These are phyloP conservation scores for Smittium culicis DNA, from an alignment of 371 early-diverging fungal species.

Conservation along the genomic window DNA sequence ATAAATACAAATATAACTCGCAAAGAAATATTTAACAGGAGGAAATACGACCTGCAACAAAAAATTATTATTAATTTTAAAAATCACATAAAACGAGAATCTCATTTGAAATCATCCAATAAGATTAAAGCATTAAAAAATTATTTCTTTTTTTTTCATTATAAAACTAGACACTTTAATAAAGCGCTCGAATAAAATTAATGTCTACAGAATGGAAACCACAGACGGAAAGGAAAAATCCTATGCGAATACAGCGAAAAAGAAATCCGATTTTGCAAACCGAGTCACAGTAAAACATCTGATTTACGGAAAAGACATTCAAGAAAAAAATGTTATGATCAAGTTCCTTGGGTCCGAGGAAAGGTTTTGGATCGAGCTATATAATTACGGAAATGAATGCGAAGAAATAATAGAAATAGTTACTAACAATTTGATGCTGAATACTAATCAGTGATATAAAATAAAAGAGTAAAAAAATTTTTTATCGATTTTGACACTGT, in stretches of 20 bases:
- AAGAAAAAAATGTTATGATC: not conserved
- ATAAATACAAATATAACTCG: too few relatives aligned
- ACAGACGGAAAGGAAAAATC: not conserved
- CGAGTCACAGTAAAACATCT: not conserved
- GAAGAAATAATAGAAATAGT: not conserved
- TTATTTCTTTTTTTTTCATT: too few relatives aligned
- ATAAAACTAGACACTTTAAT: too few relatives aligned
- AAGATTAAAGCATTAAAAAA: too few relatives aligned
- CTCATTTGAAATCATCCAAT: too few relatives aligned
- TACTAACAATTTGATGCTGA: not conserved
- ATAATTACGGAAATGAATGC: not conserved
- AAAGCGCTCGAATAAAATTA: too few relatives aligned
- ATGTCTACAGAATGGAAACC: not conserved
- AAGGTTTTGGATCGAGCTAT: not conserved
- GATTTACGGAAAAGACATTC: not conserved
- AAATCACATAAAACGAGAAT: too few relatives aligned
- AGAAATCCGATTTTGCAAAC: not conserved
- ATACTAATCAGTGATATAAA: not conserved
- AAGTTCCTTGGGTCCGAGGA: not conserved
- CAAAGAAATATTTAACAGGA: too few relatives aligned
- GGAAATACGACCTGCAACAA: too few relatives aligned
- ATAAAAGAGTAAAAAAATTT: not conserved
- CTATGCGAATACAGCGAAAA: not conserved
- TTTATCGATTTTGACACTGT: not conserved
- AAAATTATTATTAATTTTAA: too few relatives aligned